Conservation (phyloP, 2,329 filamentous ascomycete species). For the Hypoxylon sp. region DNA sequence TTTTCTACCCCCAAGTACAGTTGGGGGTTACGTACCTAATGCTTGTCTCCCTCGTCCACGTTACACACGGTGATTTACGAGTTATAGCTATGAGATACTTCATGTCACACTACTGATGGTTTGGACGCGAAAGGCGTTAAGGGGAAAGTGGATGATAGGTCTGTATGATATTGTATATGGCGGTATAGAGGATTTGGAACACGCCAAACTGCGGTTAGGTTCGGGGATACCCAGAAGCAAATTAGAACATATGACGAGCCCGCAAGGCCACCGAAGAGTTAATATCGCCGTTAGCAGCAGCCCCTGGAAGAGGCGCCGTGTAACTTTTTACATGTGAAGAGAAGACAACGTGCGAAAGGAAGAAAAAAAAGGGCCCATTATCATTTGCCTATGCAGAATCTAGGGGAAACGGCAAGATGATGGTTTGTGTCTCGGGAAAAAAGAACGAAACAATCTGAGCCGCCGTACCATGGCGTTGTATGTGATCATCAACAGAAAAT, state of each 20-base stretch:
- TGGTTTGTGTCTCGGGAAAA: slow-evolving; percentile 35
- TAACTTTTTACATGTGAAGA: slow-evolving; percentile 40
- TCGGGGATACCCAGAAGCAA: slow-evolving; percentile 45
- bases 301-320: slow-evolving; percentile 6
- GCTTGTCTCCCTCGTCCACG: slow-evolving; percentile 21
- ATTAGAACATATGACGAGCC: slow-evolving; percentile 40
- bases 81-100: slow-evolving; percentile 11
- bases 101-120: slow-evolving; percentile 1
- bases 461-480: slow-evolving; percentile 28
- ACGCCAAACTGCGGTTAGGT: slow-evolving; percentile 31
- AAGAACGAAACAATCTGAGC: slow-evolving; percentile 44
- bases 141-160: slow-evolving; percentile 12
- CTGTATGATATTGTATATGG: slow-evolving; percentile 47
- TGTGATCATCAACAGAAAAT: slow-evolving; percentile 45
- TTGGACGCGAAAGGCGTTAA: slow-evolving; percentile 22
- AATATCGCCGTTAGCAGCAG: slow-evolving; percentile 25
- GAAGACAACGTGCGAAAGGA: slow-evolving; percentile 20
- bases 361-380: slow-evolving; percentile 40
- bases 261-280: slow-evolving; percentile 34
- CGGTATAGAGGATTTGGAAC: slow-evolving; percentile 32
- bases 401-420: slow-evolving; percentile 46
- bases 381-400: slow-evolving; percentile 56
- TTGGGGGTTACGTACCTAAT: slow-evolving; percentile 8
- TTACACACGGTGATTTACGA: slow-evolving; percentile 24
- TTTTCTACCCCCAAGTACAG: slow-evolving; percentile 6